phyloP scores from a whole-genome alignment of 805 yeast species.

The Candida chilensis region DNA sequence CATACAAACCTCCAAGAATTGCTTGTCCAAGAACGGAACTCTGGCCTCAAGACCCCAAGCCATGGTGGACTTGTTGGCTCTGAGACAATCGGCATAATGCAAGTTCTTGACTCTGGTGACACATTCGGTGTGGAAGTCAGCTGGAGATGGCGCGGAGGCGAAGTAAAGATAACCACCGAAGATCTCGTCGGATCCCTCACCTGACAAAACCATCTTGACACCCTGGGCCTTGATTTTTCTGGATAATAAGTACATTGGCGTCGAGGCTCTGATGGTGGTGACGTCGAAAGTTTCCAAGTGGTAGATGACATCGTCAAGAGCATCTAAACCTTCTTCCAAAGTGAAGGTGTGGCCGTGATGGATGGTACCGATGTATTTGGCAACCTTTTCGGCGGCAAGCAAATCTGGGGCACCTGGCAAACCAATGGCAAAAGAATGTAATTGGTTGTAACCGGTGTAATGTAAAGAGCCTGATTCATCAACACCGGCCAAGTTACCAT shows the following conservation, averaged over 20 bases:
- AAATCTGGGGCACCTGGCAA: conserved; percentile 97
- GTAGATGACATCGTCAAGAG: conserved; percentile 86
- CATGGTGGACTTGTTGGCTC: conserved; percentile 99
- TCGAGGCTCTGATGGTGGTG: conserved; percentile 97
- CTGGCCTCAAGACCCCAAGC: conserved; percentile 99
- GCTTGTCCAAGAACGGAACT: conserved; percentile 96
- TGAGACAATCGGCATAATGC: conserved; percentile 92
- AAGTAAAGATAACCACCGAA: conserved; percentile 98
- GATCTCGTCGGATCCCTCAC: conserved; percentile 98
- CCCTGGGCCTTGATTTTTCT: conserved; percentile 99
- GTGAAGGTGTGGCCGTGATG: conserved; percentile 99
- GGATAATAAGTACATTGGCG: conserved; percentile 95
- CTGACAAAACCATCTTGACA: conserved; percentile 97
- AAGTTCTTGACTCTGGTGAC: conserved; percentile 95
- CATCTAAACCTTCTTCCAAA: conserved; percentile 92
- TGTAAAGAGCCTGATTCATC: conserved; percentile 83
- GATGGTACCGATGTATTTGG: conserved; percentile 88
- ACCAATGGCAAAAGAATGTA: conserved; percentile 97
- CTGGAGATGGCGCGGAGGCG: conserved; percentile 90
- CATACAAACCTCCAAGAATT: conserved; percentile 87
- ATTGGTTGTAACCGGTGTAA: conserved; percentile 62
- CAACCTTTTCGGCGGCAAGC: conserved; percentile 93
- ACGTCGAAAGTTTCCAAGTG: conserved; percentile 98
- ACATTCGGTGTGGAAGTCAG: conserved; percentile 92
- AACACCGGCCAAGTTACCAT: conserved; percentile 79